phyloP scores from a whole-genome alignment of 2,329 filamentous ascomycete species.

The Monilinia vaccinii-corymbosi region DNA sequence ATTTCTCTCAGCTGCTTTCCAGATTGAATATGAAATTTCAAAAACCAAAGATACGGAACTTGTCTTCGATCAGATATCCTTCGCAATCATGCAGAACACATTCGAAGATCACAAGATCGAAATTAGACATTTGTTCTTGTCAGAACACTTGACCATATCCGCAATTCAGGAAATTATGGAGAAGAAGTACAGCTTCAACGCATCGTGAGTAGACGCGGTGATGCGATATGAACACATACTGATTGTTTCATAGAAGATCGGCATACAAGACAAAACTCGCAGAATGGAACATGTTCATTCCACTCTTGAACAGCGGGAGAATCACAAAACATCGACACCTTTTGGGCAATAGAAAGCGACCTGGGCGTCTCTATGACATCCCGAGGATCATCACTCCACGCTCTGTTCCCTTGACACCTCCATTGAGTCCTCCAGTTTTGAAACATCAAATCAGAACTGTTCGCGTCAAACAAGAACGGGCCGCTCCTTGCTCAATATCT shows the following conservation, averaged over 20 bases:
- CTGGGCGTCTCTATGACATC: not conserved
- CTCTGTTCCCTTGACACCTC: constrained; percentile 7
- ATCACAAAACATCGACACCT: not conserved
- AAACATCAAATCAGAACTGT: not conserved
- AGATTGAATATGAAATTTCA: not conserved
- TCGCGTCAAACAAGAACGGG: not conserved
- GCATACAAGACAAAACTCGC: constrained; percentile 9
- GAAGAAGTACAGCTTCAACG: constrained; percentile 4
- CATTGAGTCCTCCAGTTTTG: not conserved
- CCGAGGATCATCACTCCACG: not conserved
- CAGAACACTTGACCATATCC: not conserved
- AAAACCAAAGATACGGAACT: not conserved
- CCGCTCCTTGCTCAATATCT: not conserved
- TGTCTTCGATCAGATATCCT: not conserved
- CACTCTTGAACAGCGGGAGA: not conserved
- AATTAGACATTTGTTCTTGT: constrained; percentile 5
- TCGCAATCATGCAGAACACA: constrained; percentile 3
- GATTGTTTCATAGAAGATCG: not conserved
- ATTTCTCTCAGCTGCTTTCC: not conserved
- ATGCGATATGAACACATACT: not conserved
- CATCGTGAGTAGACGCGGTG: not conserved
- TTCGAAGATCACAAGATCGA: constrained; percentile 6
- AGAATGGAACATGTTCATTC: constrained; percentile 8
- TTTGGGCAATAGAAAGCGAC: not conserved
- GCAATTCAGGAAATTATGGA: constrained; percentile 10